These are phyloP conservation scores for Suhomyces emberorum DNA, from an alignment of 805 yeast species.

Conservation along the genomic window DNA sequence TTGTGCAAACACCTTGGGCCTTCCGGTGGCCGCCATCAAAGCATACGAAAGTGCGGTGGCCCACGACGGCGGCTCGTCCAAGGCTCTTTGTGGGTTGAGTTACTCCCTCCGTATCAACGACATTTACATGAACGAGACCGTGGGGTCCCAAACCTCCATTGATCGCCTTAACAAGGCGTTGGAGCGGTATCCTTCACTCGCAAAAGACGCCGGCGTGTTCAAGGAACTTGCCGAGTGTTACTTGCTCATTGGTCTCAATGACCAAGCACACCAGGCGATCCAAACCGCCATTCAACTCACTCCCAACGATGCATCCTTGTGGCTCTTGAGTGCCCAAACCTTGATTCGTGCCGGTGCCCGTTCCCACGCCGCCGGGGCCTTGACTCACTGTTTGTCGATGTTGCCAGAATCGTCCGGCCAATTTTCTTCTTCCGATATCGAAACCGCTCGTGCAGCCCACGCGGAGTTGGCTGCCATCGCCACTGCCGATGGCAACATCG, in stretches of 20 bases:
- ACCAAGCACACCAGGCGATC: conserved; percentile 50
- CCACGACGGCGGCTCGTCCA: conserved; percentile 38
- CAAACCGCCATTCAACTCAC: conserved; percentile 39
- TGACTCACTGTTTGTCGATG: conserved; percentile 43
- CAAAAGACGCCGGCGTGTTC: conserved; percentile 39
- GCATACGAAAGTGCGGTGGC: conserved; percentile 43
- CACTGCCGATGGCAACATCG: conserved; percentile 48
- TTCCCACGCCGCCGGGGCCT: conserved; percentile 45
- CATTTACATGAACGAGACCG: conserved; percentile 32
- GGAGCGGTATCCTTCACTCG: conserved; percentile 34
- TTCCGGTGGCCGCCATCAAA: conserved; percentile 37
- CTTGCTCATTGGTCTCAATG: conserved; percentile 42
- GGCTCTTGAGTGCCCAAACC: conserved; percentile 50
- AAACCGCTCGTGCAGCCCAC: conserved; percentile 50
- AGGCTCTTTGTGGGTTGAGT: conserved; percentile 44
- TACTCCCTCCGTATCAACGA: conserved; percentile 40
- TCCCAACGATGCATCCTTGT: conserved; percentile 43
- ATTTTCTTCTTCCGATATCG: conserved; percentile 34
- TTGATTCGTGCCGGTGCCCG: conserved; percentile 42
- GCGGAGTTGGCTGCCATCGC: conserved; percentile 57
- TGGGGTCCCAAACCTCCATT: conserved; percentile 39
- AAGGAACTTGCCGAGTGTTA: conserved; percentile 54
- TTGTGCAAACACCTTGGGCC: conserved; percentile 43
- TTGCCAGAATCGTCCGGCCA: conserved; percentile 33
- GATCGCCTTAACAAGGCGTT: conserved; percentile 39